These are phyloP conservation scores for Xylariales sp. DNA, from an alignment of 2,329 filamentous ascomycete species.

Conservation along the genomic window DNA sequence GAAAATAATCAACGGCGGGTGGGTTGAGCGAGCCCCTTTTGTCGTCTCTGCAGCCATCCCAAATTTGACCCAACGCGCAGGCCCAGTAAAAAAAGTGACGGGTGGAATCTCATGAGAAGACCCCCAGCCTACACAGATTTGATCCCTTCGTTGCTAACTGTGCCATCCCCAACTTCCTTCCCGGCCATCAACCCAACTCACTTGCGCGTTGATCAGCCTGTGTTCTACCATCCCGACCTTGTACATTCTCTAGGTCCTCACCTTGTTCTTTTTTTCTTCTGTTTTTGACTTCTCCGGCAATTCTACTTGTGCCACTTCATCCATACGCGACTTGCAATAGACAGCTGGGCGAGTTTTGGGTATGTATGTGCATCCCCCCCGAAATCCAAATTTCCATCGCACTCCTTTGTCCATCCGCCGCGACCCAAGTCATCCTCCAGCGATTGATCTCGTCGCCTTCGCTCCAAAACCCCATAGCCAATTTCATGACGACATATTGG, in stretches of 20 bases:
- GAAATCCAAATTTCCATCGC: conserved; percentile 13
- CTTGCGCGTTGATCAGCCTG: conserved; percentile 6
- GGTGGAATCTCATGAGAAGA: background rate
- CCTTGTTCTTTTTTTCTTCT: conserved; percentile 4
- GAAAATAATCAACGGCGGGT: too few relatives aligned
- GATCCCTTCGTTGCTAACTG: conserved; percentile 5
- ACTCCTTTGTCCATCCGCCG: too few relatives aligned
- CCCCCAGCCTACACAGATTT: conserved; percentile 1
- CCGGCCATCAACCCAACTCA: conserved; percentile 7
- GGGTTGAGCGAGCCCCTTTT: conserved; percentile 5
- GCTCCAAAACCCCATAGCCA: too few relatives aligned
- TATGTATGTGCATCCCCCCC: conserved; percentile 10
- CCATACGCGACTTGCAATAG: conserved; percentile 30
- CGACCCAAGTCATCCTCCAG: too few relatives aligned
- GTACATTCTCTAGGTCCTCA: conserved; percentile 9
- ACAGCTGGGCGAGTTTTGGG: too few relatives aligned
- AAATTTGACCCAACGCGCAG: conserved; percentile 4
- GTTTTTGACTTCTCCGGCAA: background rate
- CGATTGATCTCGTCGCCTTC: too few relatives aligned
- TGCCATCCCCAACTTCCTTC: conserved; percentile 4
- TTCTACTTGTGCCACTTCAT: conserved; percentile 18
- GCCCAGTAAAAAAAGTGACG: conserved; percentile 1
- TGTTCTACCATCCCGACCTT: background rate
- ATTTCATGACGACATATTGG: too few relatives aligned
- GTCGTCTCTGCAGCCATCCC: background rate